Base-by-base conservation (phyloP, 164 flowering plant species). In the Taxillus chinensis region DNA sequence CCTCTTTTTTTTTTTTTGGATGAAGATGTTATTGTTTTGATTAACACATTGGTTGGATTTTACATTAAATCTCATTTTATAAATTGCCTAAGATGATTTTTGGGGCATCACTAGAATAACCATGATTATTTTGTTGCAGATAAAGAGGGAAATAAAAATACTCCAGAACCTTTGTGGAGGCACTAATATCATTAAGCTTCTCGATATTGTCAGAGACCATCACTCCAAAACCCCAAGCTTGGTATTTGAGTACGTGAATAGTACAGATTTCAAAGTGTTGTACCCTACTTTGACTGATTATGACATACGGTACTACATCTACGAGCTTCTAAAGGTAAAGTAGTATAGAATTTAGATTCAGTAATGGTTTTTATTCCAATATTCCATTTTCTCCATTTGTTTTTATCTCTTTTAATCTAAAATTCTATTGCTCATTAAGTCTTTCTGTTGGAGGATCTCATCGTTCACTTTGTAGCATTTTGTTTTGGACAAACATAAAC, bases 101-200 rank as follows among this genome's bases (percentile, higher is more conserved):
- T 55, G 27, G 16, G 27, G 8, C 11, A 6, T 55, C 11, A 51
- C 8, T 54, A 57, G 56, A 17, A 17, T 45, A n/a, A 42, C 14
- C 59, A 50, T 65, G 17, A 45, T 64, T 15, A 16, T 49, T 46
- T 51, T 62, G 63, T 8, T 66, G 73, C 79, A 86, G 91, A 86
- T 86, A 53, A 86, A 83, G 67, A 80, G 91, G 69, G 91, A 86
- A 78, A 86, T 86, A 63, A 86, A 86, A 66, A 86, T 86, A 51
- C 86, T 86, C 62, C 91, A 86, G 73, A 86, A 86, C 77, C 79
- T 86, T 42, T 82, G 86, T 74, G 91, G 91, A 39, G 91, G 91
- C 37, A 79, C 86, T 52, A 86, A 86, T 68, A 61, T 86, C 65
- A 82, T 86, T 57, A 86, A 86, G 68, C 84, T 86, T 63, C 79